Conservation (phyloP, 257 asterid genomes). For the Craterostigma plantagineum region DNA sequence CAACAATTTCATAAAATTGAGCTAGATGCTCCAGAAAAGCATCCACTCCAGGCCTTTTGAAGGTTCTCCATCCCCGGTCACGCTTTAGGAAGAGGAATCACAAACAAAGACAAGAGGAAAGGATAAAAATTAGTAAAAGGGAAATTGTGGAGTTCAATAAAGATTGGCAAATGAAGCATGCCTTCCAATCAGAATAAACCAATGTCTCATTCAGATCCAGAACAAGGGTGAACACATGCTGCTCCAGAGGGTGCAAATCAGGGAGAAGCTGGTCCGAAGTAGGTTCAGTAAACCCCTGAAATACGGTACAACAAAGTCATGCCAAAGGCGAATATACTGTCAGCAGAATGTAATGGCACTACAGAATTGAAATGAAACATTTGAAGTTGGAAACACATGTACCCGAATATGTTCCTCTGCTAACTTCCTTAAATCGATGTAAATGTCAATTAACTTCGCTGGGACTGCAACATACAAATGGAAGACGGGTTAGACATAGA, state of each 20-base stretch:
- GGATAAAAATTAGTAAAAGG: background rate
- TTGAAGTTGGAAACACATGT: slow-evolving; percentile 6
- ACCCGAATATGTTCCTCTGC: slow-evolving; percentile 80
- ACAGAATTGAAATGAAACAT: too few species aligned
- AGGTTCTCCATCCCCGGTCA: slow-evolving; percentile 90
- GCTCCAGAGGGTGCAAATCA: slow-evolving; percentile 74
- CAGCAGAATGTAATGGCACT: background rate
- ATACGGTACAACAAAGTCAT: slow-evolving; percentile 5
- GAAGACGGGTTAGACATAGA: slow-evolving; percentile 7
- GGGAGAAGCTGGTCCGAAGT: slow-evolving; percentile 82
- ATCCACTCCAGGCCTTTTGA: slow-evolving; percentile 92
- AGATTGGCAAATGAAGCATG: slow-evolving; percentile 10
- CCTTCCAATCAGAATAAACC: slow-evolving; percentile 83
- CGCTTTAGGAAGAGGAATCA: slow-evolving; percentile 30
- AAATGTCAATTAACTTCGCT: slow-evolving; percentile 51
- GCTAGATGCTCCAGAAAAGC: slow-evolving; percentile 74
- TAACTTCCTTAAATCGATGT: slow-evolving; percentile 59
- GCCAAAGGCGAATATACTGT: background rate
- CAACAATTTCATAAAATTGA: slow-evolving; percentile 62
- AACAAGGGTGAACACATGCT: slow-evolving; percentile 70
- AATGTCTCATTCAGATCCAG: slow-evolving; percentile 82
- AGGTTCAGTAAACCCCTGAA: slow-evolving; percentile 76
- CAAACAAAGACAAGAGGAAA: background rate
- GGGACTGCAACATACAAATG: slow-evolving; percentile 33
- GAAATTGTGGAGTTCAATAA: background rate